These are phyloP conservation scores for Macrotyloma uniflorum DNA, from an alignment of 306 rosid genomes.

Conservation along the genomic window DNA sequence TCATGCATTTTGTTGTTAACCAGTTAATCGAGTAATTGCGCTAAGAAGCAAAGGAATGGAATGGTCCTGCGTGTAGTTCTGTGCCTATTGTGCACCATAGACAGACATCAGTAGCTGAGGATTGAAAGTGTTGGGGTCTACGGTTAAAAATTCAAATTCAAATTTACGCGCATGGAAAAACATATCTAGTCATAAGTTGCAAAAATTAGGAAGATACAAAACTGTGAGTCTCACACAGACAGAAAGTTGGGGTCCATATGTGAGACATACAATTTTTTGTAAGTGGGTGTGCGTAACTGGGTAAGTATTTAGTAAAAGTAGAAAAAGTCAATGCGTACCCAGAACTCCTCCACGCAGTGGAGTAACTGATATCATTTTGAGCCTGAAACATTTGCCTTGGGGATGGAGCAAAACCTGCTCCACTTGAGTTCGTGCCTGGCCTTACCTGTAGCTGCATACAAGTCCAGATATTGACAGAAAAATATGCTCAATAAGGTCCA, in stretches of 20 bases:
- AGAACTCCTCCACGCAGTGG: too few species aligned
- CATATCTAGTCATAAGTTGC: neutral
- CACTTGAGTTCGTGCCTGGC: neutral
- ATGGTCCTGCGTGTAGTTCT: neutral
- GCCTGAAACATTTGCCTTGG: neutral
- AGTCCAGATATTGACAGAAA: neutral
- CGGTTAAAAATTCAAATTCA: slow-evolving; percentile 3
- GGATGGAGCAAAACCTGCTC: neutral
- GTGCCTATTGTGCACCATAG: slow-evolving; percentile 2
- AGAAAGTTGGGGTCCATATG: neutral
- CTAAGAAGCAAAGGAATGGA: neutral
- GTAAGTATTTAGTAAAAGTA: neutral
- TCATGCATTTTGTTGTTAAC: neutral
- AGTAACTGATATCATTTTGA: neutral
- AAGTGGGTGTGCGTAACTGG: neutral
- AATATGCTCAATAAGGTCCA: neutral
- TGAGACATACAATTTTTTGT: neutral
- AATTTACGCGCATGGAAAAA: neutral
- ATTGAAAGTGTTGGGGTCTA: neutral
- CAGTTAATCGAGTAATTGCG: neutral
- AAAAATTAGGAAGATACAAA: neutral
- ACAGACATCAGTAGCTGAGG: neutral
- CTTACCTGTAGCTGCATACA: neutral
- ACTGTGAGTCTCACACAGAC: neutral
- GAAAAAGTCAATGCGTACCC: neutral